A percentile compares a stretch with the other conserved stretches of the same genome.
Evolutionary conservation across 2,329 filamentous ascomycete genomes (phyloP).

Genomic region (Claviceps paspali): DNA sequence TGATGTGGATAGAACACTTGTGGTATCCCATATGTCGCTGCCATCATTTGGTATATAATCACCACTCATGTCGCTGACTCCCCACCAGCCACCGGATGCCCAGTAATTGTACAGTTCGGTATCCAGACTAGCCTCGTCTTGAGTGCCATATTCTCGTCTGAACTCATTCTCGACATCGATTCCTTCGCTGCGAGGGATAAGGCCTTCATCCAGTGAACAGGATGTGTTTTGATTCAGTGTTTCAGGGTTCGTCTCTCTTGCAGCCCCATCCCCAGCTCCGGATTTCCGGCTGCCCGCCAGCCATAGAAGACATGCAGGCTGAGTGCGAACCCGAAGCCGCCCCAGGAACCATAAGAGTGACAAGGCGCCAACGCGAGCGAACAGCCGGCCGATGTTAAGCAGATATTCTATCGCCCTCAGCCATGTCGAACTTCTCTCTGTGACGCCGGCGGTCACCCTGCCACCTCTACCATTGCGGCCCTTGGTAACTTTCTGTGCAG

Average conservation of each 20-base stretch:
- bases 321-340: conserved; percentile 25
- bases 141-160: conserved; percentile 34
- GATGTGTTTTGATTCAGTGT: background rate
- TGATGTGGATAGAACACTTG: conserved; percentile 56
- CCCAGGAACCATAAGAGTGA: conserved; percentile 39
- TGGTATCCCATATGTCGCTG: conserved; percentile 54
- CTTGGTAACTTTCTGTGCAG: conserved; percentile 40
- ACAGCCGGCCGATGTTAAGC: conserved; percentile 46
- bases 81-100: conserved; percentile 72
- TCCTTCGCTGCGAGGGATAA: conserved; percentile 42
- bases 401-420: conserved; percentile 62
- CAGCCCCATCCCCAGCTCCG: background rate
- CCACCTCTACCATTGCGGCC: conserved; percentile 29
- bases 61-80: conserved; percentile 63
- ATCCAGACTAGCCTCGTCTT: conserved; percentile 53
- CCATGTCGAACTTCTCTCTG: conserved; percentile 67
- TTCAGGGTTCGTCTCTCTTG: background rate
- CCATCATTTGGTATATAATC: conserved; percentile 49
- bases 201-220: conserved; percentile 28
- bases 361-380: conserved; percentile 18
- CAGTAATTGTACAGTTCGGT: conserved; percentile 71
- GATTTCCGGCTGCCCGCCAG: conserved; percentile 21
- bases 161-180: conserved; percentile 75
- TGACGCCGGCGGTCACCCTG: conserved; percentile 58
- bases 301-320: conserved; percentile 38